A percentile compares a stretch with the other conserved stretches of the same genome.
phyloP scores from a whole-genome alignment of 129 eudicot species.

The Lactuca saligna region DNA sequence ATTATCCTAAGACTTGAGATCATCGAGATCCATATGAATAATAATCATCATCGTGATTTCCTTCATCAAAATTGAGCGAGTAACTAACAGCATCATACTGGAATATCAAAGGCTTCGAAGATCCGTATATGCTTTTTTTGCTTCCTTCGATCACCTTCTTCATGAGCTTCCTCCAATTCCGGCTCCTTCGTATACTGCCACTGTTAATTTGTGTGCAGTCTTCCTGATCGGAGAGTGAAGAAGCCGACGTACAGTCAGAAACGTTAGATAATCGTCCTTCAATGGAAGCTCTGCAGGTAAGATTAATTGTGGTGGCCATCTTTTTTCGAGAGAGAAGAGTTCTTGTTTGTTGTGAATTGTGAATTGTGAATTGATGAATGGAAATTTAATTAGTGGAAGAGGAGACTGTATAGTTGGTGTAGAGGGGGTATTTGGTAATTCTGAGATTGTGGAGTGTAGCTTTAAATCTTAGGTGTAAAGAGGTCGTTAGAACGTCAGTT shows the following conservation, averaged over 20 bases:
- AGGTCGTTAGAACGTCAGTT: background rate
- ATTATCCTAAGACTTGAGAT: background rate
- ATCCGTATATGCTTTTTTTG: slow-evolving; percentile 34
- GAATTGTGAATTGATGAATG: background rate
- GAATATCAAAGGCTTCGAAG: slow-evolving; percentile 35
- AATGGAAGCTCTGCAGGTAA: background rate
- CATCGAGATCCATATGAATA: slow-evolving; percentile 8
- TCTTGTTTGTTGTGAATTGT: background rate
- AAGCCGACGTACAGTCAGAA: slow-evolving; percentile 8
- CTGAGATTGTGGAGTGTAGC: background rate
- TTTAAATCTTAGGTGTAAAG: slow-evolving; percentile 2
- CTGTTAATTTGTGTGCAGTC: slow-evolving; percentile 2
- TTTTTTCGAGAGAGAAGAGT: background rate
- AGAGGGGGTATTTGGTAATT: slow-evolving; percentile 1
- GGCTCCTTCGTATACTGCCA: slow-evolving; percentile 5
- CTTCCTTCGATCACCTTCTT: slow-evolving; percentile 47
- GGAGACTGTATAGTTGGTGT: background rate
- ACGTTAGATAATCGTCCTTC: slow-evolving; percentile 16
- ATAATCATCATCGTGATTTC: slow-evolving; percentile 28
- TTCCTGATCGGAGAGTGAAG: background rate
- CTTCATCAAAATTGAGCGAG: slow-evolving; percentile 76
- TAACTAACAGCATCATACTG: slow-evolving; percentile 64
- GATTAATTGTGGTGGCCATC: background rate
- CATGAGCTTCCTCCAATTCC: slow-evolving; percentile 43
- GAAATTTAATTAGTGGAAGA: no score